Conservation (phyloP, 257 asterid species). For the Orobanche coerulescens region DNA sequence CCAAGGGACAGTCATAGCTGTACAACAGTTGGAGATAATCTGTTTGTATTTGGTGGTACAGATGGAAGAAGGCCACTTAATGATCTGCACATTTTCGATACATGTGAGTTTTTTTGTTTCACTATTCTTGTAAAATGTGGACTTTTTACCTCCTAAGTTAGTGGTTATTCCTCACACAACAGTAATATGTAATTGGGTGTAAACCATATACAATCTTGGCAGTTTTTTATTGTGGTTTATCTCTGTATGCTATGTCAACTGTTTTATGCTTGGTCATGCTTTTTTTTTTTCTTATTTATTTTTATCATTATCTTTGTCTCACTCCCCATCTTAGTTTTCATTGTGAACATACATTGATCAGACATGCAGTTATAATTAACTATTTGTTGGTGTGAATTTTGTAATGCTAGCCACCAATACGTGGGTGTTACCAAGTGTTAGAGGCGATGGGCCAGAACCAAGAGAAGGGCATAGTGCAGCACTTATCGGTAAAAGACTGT, state of each 20-base stretch:
- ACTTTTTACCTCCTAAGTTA: background rate
- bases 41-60: constrained; percentile 88
- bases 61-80: constrained; percentile 77
- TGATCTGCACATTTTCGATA: constrained; percentile 72
- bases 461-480: constrained; percentile 99
- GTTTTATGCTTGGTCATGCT: constrained; percentile 6
- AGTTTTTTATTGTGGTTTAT: background rate
- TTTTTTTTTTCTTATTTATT: background rate
- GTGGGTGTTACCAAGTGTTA: constrained; percentile 71
- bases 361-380: background rate
- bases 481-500: constrained; percentile 77
- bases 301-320: no score
- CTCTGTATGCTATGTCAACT: background rate
- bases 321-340: constrained; percentile 1
- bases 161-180: constrained; percentile 6
- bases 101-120: constrained; percentile 48
- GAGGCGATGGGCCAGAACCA: constrained; percentile 90
- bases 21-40: constrained; percentile 77
- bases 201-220: background rate
- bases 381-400: constrained; percentile 11
- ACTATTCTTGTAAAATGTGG: background rate
- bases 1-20: constrained; percentile 98
- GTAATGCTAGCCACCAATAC: constrained; percentile 55
- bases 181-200: constrained; percentile 6
- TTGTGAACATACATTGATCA: background rate